Conservation (phyloP, 2,329 filamentous ascomycete genomes). For the Ceratocystis eucalypticola region DNA sequence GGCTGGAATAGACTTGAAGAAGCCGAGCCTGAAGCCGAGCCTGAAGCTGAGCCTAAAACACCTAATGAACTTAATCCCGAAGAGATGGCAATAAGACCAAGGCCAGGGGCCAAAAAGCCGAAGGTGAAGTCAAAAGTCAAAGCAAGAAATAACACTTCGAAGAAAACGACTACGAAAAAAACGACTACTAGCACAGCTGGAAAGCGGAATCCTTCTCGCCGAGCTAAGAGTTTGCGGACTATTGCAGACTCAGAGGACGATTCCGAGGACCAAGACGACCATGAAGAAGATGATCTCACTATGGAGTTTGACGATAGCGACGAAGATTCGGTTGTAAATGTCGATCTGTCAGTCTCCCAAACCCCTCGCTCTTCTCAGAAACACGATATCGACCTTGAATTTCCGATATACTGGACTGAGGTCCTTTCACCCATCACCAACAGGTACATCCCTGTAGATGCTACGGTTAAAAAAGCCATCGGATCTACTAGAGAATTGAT, state of each 20-base stretch:
- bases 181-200: background rate
- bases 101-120: background rate
- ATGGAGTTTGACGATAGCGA: conserved; percentile 39
- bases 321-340: conserved; percentile 39
- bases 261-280: conserved; percentile 18
- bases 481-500: conserved; percentile 60
- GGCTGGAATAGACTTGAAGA: conserved; percentile 84
- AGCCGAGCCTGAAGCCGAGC: conserved; percentile 52
- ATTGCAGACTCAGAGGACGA: conserved; percentile 9
- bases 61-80: background rate
- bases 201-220: conserved; percentile 15
- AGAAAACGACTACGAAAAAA: background rate
- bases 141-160: background rate
- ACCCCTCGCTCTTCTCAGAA: conserved; percentile 30
- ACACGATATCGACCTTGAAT: conserved; percentile 65
- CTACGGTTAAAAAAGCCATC: conserved; percentile 53
- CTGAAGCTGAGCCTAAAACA: conserved; percentile 9
- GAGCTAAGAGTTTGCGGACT: background rate
- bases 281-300: conserved; percentile 12
- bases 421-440: conserved; percentile 69
- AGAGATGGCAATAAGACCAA: background rate
- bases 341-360: conserved; percentile 10
- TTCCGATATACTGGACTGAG: conserved; percentile 89
- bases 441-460: conserved; percentile 66
- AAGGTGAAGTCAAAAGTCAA: background rate